A percentile compares a stretch with the other conserved stretches of the same genome.
These are phyloP conservation scores for Mucor velutinosus DNA, from an alignment of 371 early-diverging fungal species.

Conservation along the genomic window DNA sequence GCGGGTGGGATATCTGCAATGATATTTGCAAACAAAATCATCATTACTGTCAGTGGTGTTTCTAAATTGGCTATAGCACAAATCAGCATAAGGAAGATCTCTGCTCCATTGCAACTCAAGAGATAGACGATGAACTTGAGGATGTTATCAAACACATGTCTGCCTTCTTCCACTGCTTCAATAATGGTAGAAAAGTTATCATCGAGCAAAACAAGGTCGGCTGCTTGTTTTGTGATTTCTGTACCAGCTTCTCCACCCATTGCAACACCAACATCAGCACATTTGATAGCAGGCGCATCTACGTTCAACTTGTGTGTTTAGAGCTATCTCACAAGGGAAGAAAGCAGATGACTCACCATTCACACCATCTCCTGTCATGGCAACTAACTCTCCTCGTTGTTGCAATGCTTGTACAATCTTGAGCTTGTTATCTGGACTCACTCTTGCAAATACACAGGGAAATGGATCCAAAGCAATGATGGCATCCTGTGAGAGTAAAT, in stretches of 20 bases:
- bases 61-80: conserved; percentile 40
- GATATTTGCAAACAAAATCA: conserved; percentile 52
- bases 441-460: conserved; percentile 91
- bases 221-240: conserved; percentile 88
- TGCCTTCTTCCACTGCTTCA: conserved; percentile 76
- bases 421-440: conserved; percentile 93
- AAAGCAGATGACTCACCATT: conserved; percentile 51
- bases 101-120: conserved; percentile 81
- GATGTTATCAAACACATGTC: conserved; percentile 88
- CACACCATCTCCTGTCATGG: conserved; percentile 14
- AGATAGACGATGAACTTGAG: conserved; percentile 88
- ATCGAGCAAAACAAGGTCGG: conserved; percentile 84
- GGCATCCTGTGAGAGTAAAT: conserved; percentile 77
- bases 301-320: too few species aligned
- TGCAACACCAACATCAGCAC: conserved; percentile 87
- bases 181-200: conserved; percentile 86
- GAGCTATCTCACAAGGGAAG: too few species aligned
- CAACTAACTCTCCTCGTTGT: conserved; percentile 63
- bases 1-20: conserved; percentile 72
- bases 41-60: conserved; percentile 55
- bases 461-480: conserved; percentile 75
- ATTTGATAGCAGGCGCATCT: conserved; percentile 89
- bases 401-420: conserved; percentile 93
- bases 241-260: conserved; percentile 90
- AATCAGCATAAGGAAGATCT: conserved; percentile 66